phyloP scores from a whole-genome alignment of 257 asterid species.

The Agastache rugosa region DNA sequence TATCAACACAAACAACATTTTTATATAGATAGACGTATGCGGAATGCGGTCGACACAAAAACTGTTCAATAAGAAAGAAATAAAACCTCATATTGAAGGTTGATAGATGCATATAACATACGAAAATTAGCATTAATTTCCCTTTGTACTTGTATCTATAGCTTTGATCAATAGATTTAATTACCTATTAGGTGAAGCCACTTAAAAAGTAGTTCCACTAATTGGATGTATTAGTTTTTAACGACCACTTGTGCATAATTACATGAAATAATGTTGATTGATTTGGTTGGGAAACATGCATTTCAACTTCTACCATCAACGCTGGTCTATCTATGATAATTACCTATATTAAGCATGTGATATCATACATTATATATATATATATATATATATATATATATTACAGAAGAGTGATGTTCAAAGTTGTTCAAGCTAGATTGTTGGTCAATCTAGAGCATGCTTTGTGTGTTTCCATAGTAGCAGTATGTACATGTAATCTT shows the following conservation, averaged over 20 bases:
- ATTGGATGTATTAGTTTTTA: background rate
- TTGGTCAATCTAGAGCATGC: background rate
- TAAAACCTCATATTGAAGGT: too few species aligned
- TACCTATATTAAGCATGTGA: slow-evolving; percentile 6
- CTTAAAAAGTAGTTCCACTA: slow-evolving; percentile 21
- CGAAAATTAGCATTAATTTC: too few species aligned
- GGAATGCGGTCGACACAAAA: too few species aligned
- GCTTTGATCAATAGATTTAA: background rate
- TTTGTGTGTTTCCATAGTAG: background rate
- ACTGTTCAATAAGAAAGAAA: too few species aligned
- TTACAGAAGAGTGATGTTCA: slow-evolving; percentile 5
- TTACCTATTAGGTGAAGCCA: slow-evolving; percentile 17
- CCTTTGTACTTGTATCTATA: too few species aligned
- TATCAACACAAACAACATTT: too few species aligned
- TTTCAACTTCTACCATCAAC: slow-evolving; percentile 8
- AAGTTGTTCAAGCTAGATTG: background rate
- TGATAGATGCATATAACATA: too few species aligned
- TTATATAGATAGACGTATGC: too few species aligned
- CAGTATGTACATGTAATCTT: background rate
- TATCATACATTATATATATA: background rate
- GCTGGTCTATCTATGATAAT: background rate
- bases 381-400: background rate
- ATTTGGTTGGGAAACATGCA: background rate
- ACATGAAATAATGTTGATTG: background rate
- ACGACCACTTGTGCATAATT: background rate